Evolutionary conservation across 2,329 filamentous ascomycete genomes (phyloP).

Genomic region (Colletotrichum abscissum): DNA sequence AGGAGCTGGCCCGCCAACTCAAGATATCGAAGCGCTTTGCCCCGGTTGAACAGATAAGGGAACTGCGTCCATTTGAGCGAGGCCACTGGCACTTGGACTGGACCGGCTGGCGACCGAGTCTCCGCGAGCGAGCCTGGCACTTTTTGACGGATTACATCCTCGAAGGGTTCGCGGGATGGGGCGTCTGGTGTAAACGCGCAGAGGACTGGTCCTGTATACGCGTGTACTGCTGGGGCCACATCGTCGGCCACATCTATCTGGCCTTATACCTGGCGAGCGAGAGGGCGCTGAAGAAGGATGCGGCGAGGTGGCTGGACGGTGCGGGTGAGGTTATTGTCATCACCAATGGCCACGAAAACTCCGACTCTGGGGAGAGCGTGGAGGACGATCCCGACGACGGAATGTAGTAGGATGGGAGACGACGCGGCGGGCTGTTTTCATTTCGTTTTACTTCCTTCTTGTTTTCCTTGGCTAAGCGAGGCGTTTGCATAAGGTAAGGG

Average conservation of each 20-base stretch:
- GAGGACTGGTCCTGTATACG: slow-evolving; percentile 61
- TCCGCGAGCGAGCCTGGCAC: slow-evolving; percentile 68
- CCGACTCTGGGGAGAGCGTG: slow-evolving; percentile 30
- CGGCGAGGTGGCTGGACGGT: slow-evolving; percentile 75
- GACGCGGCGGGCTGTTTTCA: neutral
- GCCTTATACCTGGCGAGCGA: slow-evolving; percentile 79
- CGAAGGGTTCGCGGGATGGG: slow-evolving; percentile 73
- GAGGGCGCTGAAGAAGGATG: slow-evolving; percentile 67
- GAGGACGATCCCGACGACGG: slow-evolving; percentile 3
- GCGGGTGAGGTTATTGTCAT: slow-evolving; percentile 64
- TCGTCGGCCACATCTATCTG: slow-evolving; percentile 79
- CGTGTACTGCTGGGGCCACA: slow-evolving; percentile 82
- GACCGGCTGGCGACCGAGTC: slow-evolving; percentile 59
- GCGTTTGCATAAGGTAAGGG: neutral
- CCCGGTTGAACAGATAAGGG: slow-evolving; percentile 53
- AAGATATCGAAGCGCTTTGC: slow-evolving; percentile 64
- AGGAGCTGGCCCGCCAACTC: slow-evolving; percentile 63
- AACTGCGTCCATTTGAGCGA: slow-evolving; percentile 71
- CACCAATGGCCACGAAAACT: slow-evolving; percentile 31
- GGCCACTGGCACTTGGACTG: slow-evolving; percentile 81
- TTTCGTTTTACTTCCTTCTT: neutral
- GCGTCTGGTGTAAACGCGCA: slow-evolving; percentile 67
- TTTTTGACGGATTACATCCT: slow-evolving; percentile 70
- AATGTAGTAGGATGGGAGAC: neutral
- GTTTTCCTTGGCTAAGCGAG: neutral